phyloP scores from a whole-genome alignment of 257 asterid species.

The Nemophila menziesii region DNA sequence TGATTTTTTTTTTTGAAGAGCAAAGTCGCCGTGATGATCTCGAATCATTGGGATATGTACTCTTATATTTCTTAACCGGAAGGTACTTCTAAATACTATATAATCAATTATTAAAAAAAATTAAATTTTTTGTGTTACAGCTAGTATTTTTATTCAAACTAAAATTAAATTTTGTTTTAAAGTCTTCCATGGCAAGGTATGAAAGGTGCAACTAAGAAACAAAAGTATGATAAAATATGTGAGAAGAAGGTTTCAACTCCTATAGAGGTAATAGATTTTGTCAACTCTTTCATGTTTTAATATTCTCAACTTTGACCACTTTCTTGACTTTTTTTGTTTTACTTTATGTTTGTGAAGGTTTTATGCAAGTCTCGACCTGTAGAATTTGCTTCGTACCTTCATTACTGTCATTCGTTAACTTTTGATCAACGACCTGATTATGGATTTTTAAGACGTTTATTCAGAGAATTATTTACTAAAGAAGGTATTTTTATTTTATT shows the following conservation, averaged over 20 bases:
- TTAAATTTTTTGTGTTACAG: no score
- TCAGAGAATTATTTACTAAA: constrained; percentile 77
- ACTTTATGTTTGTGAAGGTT: constrained; percentile 36
- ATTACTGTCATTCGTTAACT: constrained; percentile 87
- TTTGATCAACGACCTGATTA: constrained; percentile 96
- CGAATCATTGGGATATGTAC: constrained; percentile 94
- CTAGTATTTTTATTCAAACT: no score
- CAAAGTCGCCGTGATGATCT: constrained; percentile 95
- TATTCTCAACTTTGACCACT: no score
- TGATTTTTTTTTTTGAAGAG: constrained; percentile 36
- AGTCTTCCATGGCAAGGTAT: constrained; percentile 99
- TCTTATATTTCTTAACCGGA: constrained; percentile 89
- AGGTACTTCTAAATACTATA: no score
- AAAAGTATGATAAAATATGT: constrained; percentile 90
- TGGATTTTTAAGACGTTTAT: constrained; percentile 85
- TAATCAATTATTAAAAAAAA: no score
- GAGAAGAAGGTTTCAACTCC: constrained; percentile 92
- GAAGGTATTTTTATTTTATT: constrained; percentile 42
- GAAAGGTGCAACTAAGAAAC: constrained; percentile 97
- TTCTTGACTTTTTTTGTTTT: constrained; percentile 1
- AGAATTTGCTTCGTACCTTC: constrained; percentile 90
- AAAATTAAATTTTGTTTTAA: constrained; percentile 16
- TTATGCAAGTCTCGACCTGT: constrained; percentile 93
- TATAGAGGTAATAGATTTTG: constrained; percentile 48
- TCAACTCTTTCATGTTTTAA: constrained; percentile 7